Percentiles rank a stretch among this genome's conserved stretches.
Conservation (phyloP, 768 basidiomycete species). For the Leccinum pellstonianum region DNA sequence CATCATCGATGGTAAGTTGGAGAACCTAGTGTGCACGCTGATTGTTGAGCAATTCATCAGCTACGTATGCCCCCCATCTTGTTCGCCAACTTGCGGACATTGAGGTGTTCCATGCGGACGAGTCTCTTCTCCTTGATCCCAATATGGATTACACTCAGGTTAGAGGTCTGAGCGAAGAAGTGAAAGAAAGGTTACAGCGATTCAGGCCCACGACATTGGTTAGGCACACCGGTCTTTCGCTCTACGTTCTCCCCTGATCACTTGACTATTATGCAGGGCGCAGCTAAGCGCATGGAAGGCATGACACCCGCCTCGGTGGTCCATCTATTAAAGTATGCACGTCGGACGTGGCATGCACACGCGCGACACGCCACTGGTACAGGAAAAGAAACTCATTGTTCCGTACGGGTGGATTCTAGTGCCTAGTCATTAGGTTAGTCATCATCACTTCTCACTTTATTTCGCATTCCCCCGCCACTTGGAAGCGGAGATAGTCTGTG, state of each 20-base stretch:
- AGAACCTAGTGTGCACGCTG: not conserved
- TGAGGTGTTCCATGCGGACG: conserved; percentile 71
- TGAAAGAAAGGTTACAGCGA: conserved; percentile 58
- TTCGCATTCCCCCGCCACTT: not conserved
- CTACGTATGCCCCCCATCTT: conserved; percentile 61
- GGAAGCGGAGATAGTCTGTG: not conserved
- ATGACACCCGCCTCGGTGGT: conserved; percentile 84
- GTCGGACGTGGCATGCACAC: conserved; percentile 22
- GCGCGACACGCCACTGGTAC: not conserved
- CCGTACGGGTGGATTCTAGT: not conserved
- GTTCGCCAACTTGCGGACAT: conserved; percentile 75
- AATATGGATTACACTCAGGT: conserved; percentile 67
- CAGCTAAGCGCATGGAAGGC: conserved; percentile 90
- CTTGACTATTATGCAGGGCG: conserved; percentile 54
- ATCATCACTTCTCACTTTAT: not conserved
- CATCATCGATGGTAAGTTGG: conserved; percentile 62
- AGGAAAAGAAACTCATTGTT: not conserved
- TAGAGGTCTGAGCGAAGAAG: conserved; percentile 72
- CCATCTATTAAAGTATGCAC: conserved; percentile 63
- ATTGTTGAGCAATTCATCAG: conserved; percentile 35
- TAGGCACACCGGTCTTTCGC: conserved; percentile 13
- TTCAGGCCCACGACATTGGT: conserved; percentile 73
- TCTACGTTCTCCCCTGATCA: not conserved
- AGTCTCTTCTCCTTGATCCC: conserved; percentile 65
- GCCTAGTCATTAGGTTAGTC: not conserved